Evolutionary conservation across 2,329 filamentous ascomycete genomes (phyloP).

Genomic region (Daldinia sp.): DNA sequence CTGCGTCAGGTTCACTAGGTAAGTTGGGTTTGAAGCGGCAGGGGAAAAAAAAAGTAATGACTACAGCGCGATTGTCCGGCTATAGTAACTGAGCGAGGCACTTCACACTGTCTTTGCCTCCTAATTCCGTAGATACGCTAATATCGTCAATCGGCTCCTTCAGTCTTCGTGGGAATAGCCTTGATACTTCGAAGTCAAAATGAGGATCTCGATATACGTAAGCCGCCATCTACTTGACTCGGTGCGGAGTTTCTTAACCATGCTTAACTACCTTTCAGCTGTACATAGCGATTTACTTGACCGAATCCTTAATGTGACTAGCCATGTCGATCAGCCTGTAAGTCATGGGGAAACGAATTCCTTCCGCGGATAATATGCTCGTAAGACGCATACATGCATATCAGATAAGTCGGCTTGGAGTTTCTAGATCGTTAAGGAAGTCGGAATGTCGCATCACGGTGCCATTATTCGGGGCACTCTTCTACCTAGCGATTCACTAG

Average conservation of each 20-base stretch:
- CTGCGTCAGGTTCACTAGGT: conserved; percentile 20
- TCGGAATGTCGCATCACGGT: conserved; percentile 8
- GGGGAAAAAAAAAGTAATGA: background rate
- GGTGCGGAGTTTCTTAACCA: conserved; percentile 36
- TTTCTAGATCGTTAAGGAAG: conserved; percentile 23
- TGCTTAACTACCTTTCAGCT: conserved; percentile 9
- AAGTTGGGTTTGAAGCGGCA: background rate
- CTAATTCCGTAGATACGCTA: background rate
- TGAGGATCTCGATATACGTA: background rate
- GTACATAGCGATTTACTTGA: background rate
- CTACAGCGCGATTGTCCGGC: too few relatives aligned
- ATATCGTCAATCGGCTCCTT: background rate
- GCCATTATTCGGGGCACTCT: conserved; percentile 3
- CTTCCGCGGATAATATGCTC: background rate
- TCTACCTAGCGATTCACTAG: conserved; percentile 36
- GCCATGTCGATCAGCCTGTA: conserved; percentile 3
- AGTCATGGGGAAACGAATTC: conserved; percentile 28
- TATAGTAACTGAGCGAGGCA: background rate
- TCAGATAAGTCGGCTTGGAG: conserved; percentile 29
- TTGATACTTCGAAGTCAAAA: background rate
- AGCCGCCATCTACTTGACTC: conserved; percentile 5
- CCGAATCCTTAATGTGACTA: conserved; percentile 1
- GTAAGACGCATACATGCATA: background rate
- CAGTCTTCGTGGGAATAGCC: background rate
- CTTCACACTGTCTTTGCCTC: background rate